These are phyloP conservation scores for Hura crepitans DNA, from an alignment of 441 rosid species.

Conservation along the genomic window DNA sequence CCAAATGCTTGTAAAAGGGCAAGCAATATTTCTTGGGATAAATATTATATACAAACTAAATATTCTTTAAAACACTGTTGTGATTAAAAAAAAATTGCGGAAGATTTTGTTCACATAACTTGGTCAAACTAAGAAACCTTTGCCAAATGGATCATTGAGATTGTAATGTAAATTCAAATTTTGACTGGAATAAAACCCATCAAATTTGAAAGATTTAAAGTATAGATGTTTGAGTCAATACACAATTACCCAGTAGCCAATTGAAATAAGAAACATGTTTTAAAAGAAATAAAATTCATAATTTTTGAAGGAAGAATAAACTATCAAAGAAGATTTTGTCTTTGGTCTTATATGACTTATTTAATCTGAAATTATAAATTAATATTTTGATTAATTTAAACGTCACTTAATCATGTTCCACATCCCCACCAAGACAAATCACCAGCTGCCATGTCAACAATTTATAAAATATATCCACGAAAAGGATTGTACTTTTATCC, in stretches of 20 bases:
- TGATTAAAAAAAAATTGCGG: slow-evolving; percentile 6
- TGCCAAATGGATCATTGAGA: neutral
- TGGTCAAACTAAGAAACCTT: slow-evolving; percentile 20
- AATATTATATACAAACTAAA: neutral
- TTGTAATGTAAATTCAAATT: slow-evolving; percentile 16
- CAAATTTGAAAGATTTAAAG: neutral
- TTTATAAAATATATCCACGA: neutral
- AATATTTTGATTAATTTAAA: slow-evolving; percentile 10
- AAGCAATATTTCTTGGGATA: slow-evolving; percentile 6
- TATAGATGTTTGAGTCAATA: slow-evolving; percentile 19
- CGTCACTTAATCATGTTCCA: neutral
- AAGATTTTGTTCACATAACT: slow-evolving; percentile 9
- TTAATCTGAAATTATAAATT: neutral
- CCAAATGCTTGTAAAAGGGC: slow-evolving; percentile 16
- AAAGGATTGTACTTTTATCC: neutral
- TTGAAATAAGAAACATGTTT: slow-evolving; percentile 9
- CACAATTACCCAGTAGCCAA: slow-evolving; percentile 22
- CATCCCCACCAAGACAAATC: neutral
- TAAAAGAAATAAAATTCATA: slow-evolving; percentile 5
- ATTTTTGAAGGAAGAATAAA: neutral
- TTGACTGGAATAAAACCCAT: slow-evolving; percentile 19
- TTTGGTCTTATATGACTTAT: slow-evolving; percentile 16
- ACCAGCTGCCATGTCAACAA: slow-evolving; percentile 6
- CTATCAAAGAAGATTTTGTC: slow-evolving; percentile 8
- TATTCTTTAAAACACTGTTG: neutral